Evolutionary conservation across 2,329 filamentous ascomycete species (phyloP), one percentile per base, ranked within the genome.

Genomic region (Pseudohalonectria lignicola): DNA sequence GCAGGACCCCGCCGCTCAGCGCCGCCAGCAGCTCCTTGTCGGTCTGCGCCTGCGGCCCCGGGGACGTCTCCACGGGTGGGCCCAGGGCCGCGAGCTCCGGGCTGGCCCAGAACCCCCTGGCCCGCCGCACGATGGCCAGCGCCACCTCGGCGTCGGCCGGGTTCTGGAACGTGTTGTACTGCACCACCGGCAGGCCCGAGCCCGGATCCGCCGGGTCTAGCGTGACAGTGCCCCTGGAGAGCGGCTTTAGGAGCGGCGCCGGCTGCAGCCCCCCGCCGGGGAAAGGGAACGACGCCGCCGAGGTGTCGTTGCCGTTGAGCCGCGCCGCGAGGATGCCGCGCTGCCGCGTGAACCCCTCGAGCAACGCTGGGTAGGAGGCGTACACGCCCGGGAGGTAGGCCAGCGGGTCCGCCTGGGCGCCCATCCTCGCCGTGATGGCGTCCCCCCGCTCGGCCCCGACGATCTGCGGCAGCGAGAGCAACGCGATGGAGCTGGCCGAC

Each of bases 11-110:
- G 12, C 42, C 42, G 6, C 43, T 16, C 39, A 39, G 6, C 19
- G 23, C 13, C 6, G 63, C 55, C 37, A 64, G 57, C 33, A 71
- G 54, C 10, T 64, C 52, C 16, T 54, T 60, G 34, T 19, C 37
- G 4, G 9, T 37, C 26, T 11, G 25, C 10, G 9, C 3, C 12
- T 34, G 25, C 13, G 31, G 15, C 18, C 37, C 37, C 19, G 37
- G 37, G 29, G 31, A n/a, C 30, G 28, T 29, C 37, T 39, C 37
- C 16, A 20, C 31, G 15, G 35, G 25, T 17, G 31, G 31, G 16
- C 31, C 31, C 8, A 33, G 31, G 6, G 31, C 6, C 31, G 8
- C 6, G 4, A 33, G 15, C 6, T 18, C 12, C 5, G 31, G 31
- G 8, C 11, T 33, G 15, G 15, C 15, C 31, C 30, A 35, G 32